A percentile compares a stretch with the other conserved stretches of the same genome.
These are phyloP conservation scores for Colletotrichum sublineola DNA, from an alignment of 2,329 filamentous ascomycete species.

Conservation along the genomic window DNA sequence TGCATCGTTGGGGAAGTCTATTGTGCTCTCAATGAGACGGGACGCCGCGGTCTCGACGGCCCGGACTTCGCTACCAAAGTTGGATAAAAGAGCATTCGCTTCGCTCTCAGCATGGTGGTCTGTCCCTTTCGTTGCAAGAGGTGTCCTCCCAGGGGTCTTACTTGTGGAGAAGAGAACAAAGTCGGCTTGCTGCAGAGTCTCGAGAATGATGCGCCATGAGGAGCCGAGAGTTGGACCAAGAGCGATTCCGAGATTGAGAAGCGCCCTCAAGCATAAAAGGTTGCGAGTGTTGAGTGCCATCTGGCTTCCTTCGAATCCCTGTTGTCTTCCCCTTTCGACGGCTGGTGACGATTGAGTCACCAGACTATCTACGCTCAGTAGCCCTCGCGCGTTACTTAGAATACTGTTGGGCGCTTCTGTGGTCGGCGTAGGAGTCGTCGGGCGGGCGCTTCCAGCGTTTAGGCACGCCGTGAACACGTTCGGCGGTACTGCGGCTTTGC, in stretches of 20 bases:
- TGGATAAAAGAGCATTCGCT: constrained; percentile 66
- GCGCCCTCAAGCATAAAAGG: constrained; percentile 86
- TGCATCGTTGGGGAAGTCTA: constrained; percentile 86
- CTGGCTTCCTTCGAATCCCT: constrained; percentile 66
- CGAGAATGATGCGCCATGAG: constrained; percentile 92
- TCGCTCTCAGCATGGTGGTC: constrained; percentile 67
- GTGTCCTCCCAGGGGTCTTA: constrained; percentile 66
- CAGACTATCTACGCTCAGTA: constrained; percentile 81
- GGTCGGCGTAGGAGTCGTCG: constrained; percentile 57
- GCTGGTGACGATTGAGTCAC: constrained; percentile 69
- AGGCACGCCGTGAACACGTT: constrained; percentile 76
- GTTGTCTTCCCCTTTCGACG: constrained; percentile 70
- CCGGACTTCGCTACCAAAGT: constrained; percentile 84
- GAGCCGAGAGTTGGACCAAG: constrained; percentile 86
- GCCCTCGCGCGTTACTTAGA: constrained; percentile 77
- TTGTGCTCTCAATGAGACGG: constrained; percentile 90
- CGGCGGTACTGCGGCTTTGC: constrained; percentile 91
- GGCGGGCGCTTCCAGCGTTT: constrained; percentile 61
- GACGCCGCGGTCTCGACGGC: constrained; percentile 90
- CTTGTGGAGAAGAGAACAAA: constrained; percentile 80
- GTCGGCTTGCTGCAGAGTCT: constrained; percentile 93
- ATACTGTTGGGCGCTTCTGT: constrained; percentile 60
- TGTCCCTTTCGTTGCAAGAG: constrained; percentile 59
- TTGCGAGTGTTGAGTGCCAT: constrained; percentile 86
- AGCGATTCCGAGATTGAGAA: constrained; percentile 96